Conservation (phyloP, 108 stramenopile genomes). For the Epipyxis sp. region DNA sequence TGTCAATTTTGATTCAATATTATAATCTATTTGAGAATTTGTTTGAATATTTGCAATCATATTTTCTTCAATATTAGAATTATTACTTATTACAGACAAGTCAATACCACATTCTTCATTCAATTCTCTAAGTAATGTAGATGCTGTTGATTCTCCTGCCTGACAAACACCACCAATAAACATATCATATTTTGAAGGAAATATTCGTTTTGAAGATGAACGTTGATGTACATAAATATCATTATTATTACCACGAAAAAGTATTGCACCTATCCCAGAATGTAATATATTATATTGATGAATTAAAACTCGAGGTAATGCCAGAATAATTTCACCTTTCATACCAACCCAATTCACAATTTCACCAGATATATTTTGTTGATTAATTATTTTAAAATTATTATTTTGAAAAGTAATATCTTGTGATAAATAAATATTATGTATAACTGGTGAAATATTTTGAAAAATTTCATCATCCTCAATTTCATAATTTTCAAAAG, state of each 20-base stretch:
- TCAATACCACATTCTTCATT: not conserved
- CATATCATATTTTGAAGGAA: not conserved
- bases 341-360: not conserved
- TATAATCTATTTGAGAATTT: not conserved
- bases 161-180: not conserved
- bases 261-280: not conserved
- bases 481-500: too few relatives aligned
- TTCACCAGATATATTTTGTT: too few relatives aligned
- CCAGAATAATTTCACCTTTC: not conserved
- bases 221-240: not conserved
- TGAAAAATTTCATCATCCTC: too few relatives aligned
- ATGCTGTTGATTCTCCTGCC: not conserved
- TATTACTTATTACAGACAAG: too few relatives aligned
- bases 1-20: too few relatives aligned
- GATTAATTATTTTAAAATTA: too few relatives aligned
- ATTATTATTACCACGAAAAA: not conserved
- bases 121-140: not conserved
- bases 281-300: not conserved
- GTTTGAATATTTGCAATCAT: not conserved
- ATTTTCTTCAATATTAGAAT: not conserved
- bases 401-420: too few relatives aligned
- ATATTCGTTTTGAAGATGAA: not conserved
- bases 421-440: too few relatives aligned
- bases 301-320: not conserved
- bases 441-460: too few relatives aligned